Evolutionary conservation across 2,329 filamentous ascomycete genomes (phyloP).

Genomic region (Colletotrichum orbiculare): DNA sequence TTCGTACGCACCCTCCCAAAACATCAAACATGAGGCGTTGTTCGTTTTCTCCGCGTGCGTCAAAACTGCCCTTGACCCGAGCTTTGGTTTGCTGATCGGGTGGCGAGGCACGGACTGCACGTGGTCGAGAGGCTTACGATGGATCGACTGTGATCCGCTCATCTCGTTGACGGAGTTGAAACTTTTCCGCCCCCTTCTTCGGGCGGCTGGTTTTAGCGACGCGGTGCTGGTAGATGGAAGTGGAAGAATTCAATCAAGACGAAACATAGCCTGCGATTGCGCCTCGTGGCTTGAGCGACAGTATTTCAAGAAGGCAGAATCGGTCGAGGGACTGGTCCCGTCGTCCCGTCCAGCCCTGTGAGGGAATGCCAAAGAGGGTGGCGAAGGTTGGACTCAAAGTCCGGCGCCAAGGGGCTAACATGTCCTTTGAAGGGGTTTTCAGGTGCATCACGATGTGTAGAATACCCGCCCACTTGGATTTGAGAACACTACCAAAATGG

Average conservation of each 20-base stretch:
- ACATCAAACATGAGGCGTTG: constrained; percentile 30
- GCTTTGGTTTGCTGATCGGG: background rate
- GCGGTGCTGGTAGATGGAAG: background rate
- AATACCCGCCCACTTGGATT: no score
- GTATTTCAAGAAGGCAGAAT: background rate
- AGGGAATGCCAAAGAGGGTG: constrained; percentile 1
- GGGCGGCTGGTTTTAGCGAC: constrained; percentile 2
- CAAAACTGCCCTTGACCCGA: background rate
- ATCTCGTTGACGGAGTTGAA: constrained; percentile 23
- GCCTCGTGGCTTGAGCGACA: constrained; percentile 2
- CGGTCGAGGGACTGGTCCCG: background rate
- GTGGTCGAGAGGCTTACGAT: constrained; percentile 20
- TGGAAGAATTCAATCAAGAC: background rate
- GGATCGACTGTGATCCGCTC: constrained; percentile 18
- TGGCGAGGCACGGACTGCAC: constrained; percentile 29
- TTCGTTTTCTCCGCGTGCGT: background rate
- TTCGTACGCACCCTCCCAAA: background rate
- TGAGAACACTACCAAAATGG: no score
- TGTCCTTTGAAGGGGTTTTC: no score
- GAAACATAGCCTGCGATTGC: background rate
- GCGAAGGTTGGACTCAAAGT: background rate
- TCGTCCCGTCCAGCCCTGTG: constrained; percentile 10
- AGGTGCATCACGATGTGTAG: no score
- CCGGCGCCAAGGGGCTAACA: no score
- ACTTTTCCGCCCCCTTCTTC: background rate